Base-by-base conservation (phyloP, 2,329 filamentous ascomycete species). In the Colletotrichum lini region DNA sequence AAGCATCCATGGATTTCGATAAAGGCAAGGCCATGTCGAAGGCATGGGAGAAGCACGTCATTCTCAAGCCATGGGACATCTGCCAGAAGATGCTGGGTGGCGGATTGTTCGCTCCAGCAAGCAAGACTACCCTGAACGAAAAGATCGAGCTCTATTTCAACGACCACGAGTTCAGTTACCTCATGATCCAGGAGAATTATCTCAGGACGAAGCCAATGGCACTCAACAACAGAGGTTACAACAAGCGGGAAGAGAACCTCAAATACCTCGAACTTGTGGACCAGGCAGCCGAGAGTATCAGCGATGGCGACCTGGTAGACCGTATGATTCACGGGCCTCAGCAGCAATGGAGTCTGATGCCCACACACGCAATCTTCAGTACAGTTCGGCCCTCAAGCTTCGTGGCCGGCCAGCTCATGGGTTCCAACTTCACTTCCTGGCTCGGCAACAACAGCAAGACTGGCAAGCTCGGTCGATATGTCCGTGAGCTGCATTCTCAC, bases 141-240 rank as follows among this genome's bases (percentile, higher is more conserved):
- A 99, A 99, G 86, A 96, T 97, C 73, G 96, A 99, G 82, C 90
- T 99, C 1, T 99, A 99, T 81, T 99, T 99, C 86, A 98, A 99
- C 80, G 96, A 99, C 77, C 96, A 99, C 78, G 96, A 99, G 77
- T 97, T 98, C 83, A 98, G 95, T 78, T 96, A 92, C 78, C 86
- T 99, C 64, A 98, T 99, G 96, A 91, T 99, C 57, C 96, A 99
- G 80, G 97, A 99, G 81, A 99, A 99, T 79, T 99, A 99, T 76
- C 87, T 99, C 15, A 92, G 91, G 73, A 95, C 94, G 2, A 94
- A 91, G 72, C 96, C 96, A 3, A 87, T 91, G 72, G 86, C 82
- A 5, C 84, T 93, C 4, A 88, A 85, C 72, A 86, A 85, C 61
- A 83, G 84, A 57, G 82, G 84, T 23, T 92, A 91, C 79, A 86